Evolutionary conservation across 768 basidiomycete species (phyloP).

Genomic region (Pisolithus albus): DNA sequence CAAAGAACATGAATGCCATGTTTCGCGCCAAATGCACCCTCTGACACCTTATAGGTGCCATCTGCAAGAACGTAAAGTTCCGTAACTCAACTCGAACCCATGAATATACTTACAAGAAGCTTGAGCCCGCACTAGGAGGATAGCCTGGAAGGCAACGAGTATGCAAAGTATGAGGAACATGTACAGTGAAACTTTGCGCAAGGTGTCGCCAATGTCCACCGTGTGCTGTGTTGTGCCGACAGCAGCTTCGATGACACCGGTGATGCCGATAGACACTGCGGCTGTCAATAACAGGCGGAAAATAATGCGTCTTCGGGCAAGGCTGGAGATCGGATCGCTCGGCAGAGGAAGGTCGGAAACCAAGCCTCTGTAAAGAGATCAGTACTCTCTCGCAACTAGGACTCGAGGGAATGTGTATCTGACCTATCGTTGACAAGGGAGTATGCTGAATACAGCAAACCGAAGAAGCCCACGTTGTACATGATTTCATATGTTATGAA

Average conservation of each 20-base stretch:
- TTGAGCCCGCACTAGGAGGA: slow-evolving; percentile 13
- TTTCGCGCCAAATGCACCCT: slow-evolving; percentile 13
- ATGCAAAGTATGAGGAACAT: slow-evolving; percentile 25
- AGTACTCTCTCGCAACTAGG: background rate
- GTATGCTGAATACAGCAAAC: slow-evolving; percentile 29
- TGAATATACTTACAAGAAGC: slow-evolving; percentile 10
- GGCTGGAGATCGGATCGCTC: slow-evolving; percentile 12
- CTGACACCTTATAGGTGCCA: slow-evolving; percentile 14
- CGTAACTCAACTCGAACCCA: background rate
- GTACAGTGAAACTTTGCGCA: slow-evolving; percentile 20
- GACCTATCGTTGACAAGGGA: slow-evolving; percentile 29
- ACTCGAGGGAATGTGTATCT: background rate
- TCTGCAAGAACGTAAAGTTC: slow-evolving; percentile 7
- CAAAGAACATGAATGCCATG: slow-evolving; percentile 22
- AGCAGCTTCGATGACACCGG: slow-evolving; percentile 17
- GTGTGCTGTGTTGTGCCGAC: slow-evolving; percentile 6
- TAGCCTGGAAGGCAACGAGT: slow-evolving; percentile 22
- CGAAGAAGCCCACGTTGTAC: slow-evolving; percentile 32
- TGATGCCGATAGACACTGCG: slow-evolving; percentile 21
- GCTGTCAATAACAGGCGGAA: slow-evolving; percentile 21
- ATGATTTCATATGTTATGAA: slow-evolving; percentile 26
- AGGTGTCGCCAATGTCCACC: slow-evolving; percentile 9
- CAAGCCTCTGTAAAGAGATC: slow-evolving; percentile 7
- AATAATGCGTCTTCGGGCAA: slow-evolving; percentile 16
- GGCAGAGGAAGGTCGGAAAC: slow-evolving; percentile 21